Percentiles rank a stretch among this genome's conserved stretches.
phyloP scores from a whole-genome alignment of 352 stramenopile species.

The Phytopythium aichiense region DNA sequence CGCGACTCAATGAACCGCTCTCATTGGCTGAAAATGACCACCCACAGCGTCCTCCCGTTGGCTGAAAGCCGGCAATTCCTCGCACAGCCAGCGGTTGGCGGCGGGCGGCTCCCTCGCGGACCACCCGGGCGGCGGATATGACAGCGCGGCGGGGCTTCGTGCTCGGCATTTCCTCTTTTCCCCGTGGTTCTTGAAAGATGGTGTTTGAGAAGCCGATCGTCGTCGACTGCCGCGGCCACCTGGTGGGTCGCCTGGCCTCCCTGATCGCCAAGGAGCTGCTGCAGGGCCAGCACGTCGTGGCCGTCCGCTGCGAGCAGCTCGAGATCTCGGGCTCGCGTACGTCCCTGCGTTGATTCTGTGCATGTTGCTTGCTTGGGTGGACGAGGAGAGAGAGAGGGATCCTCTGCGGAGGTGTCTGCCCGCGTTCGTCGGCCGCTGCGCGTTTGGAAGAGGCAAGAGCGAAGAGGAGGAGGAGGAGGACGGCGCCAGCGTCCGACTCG shows the following conservation, averaged over 20 bases:
- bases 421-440: slow-evolving; percentile 1
- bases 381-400: neutral
- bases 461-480: slow-evolving; percentile 19
- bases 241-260: slow-evolving; percentile 97
- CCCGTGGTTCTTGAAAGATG: slow-evolving; percentile 59
- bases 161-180: slow-evolving; percentile 69
- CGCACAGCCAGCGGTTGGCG: neutral
- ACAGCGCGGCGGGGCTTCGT: neutral
- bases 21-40: neutral
- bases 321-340: slow-evolving; percentile 97
- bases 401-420: neutral
- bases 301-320: slow-evolving; percentile 98
- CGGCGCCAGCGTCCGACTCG: neutral
- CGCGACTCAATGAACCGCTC: neutral
- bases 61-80: neutral
- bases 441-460: neutral
- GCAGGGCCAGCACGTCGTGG: slow-evolving; percentile 97
- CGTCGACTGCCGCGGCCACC: slow-evolving; percentile 98
- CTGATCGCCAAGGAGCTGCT: slow-evolving; percentile 99
- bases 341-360: slow-evolving; percentile 16
- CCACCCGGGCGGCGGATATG: too few species aligned
- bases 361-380: neutral
- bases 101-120: neutral
- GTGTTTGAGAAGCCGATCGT: slow-evolving; percentile 95
- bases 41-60: neutral